phyloP scores from a whole-genome alignment of 345 rosid genomes.

The Aethionema arabicum region DNA sequence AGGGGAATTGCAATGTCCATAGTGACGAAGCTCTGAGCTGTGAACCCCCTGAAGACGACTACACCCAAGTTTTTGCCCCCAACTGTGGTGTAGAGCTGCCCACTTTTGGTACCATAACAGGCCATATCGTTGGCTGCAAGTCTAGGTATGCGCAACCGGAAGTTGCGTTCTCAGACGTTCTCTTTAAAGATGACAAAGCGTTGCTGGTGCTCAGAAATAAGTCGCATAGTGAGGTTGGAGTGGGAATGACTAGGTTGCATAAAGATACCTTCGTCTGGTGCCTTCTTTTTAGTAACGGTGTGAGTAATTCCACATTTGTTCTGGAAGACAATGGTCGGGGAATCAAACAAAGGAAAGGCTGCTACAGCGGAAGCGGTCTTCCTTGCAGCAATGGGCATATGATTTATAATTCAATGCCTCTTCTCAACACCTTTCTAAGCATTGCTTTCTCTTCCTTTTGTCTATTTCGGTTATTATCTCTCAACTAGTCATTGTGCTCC shows the following conservation, averaged over 20 bases:
- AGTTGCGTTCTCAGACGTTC: slow-evolving; percentile 57
- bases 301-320: slow-evolving; percentile 58
- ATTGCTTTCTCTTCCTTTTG: slow-evolving; percentile 19
- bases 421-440: slow-evolving; percentile 23
- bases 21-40: slow-evolving; percentile 48
- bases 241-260: slow-evolving; percentile 59
- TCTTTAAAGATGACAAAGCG: slow-evolving; percentile 51
- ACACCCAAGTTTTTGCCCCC: slow-evolving; percentile 76
- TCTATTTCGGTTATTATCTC: slow-evolving; percentile 20
- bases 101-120: slow-evolving; percentile 65
- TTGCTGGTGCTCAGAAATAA: slow-evolving; percentile 57
- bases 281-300: slow-evolving; percentile 61
- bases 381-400: slow-evolving; percentile 59
- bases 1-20: slow-evolving; percentile 62
- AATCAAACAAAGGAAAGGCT: slow-evolving; percentile 74
- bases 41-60: slow-evolving; percentile 66
- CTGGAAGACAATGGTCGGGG: slow-evolving; percentile 81
- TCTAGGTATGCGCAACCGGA: slow-evolving; percentile 57
- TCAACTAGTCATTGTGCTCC: not conserved
- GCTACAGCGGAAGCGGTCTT: slow-evolving; percentile 69
- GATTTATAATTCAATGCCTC: slow-evolving; percentile 14
- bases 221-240: slow-evolving; percentile 67
- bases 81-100: slow-evolving; percentile 86
- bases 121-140: slow-evolving; percentile 74
- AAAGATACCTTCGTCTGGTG: slow-evolving; percentile 75